These are phyloP conservation scores for Penicillium sp. DNA, from an alignment of 2,329 filamentous ascomycete genomes.

Conservation along the genomic window DNA sequence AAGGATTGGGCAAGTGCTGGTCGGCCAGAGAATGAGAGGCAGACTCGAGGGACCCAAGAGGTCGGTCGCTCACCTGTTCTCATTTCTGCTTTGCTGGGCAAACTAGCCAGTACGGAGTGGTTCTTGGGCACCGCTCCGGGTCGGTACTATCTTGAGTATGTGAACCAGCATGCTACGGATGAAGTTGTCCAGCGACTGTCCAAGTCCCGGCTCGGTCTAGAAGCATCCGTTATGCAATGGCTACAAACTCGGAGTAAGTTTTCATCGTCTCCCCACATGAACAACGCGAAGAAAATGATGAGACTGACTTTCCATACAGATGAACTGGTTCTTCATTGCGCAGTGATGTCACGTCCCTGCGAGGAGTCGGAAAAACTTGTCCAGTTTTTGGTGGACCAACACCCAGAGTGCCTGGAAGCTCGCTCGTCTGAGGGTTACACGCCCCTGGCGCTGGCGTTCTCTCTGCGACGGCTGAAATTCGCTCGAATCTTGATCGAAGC, in stretches of 20 bases:
- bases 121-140: constrained; percentile 66
- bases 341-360: constrained; percentile 45
- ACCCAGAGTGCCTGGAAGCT: constrained; percentile 57
- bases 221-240: constrained; percentile 53
- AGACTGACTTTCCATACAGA: constrained; percentile 16
- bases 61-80: constrained; percentile 26
- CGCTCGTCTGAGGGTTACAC: constrained; percentile 48
- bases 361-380: constrained; percentile 51
- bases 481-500: constrained; percentile 57
- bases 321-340: constrained; percentile 59
- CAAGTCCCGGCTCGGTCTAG: constrained; percentile 56
- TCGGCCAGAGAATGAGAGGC: constrained; percentile 24
- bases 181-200: constrained; percentile 56
- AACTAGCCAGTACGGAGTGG: constrained; percentile 67
- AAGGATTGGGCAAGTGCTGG: constrained; percentile 67
- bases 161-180: constrained; percentile 56
- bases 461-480: constrained; percentile 30
- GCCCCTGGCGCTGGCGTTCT: constrained; percentile 63
- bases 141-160: constrained; percentile 63
- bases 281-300: not conserved
- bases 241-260: constrained; percentile 45
- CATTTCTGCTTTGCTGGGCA: constrained; percentile 38
- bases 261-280: not conserved
- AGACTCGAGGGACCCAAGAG: not conserved
- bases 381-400: constrained; percentile 58